Conservation (phyloP, 2,329 filamentous ascomycete genomes). For the Talaromyces sp. region DNA sequence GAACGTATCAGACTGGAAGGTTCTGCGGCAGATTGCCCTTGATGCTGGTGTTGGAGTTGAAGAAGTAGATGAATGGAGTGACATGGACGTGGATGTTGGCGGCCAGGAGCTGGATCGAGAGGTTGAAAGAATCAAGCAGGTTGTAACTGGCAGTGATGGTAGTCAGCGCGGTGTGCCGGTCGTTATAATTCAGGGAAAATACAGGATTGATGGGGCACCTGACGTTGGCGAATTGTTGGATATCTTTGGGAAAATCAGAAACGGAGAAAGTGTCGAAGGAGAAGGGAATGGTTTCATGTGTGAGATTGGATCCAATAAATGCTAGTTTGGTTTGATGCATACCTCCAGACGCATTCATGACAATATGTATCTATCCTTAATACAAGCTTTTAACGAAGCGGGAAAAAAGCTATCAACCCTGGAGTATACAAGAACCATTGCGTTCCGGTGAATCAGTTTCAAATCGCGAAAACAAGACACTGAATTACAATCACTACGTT, state of each 20-base stretch:
- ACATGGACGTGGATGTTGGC: not conserved
- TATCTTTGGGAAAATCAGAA: slow-evolving; percentile 1
- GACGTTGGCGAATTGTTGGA: slow-evolving; percentile 7
- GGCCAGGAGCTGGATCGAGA: not conserved
- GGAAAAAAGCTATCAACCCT: too few species aligned
- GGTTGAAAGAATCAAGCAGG: not conserved
- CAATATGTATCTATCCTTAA: not conserved
- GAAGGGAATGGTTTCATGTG: not conserved
- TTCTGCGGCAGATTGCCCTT: slow-evolving; percentile 4
- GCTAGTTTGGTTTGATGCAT: not conserved
- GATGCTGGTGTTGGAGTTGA: slow-evolving; percentile 1
- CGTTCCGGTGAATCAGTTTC: too few species aligned
- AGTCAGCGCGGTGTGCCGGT: slow-evolving; percentile 4
- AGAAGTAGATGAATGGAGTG: slow-evolving; percentile 6
- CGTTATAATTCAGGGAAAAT: slow-evolving; percentile 5
- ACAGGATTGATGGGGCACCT: slow-evolving; percentile 11
- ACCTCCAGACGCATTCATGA: not conserved
- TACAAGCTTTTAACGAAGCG: not conserved
- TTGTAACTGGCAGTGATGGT: not conserved
- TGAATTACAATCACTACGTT: not conserved
- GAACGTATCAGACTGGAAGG: slow-evolving; percentile 6
- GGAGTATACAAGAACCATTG: too few species aligned
- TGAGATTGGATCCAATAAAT: not conserved
- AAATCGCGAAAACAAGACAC: not conserved
- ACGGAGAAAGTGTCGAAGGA: not conserved